Conservation (phyloP, 495 filamentous ascomycete genomes). For the Aspergillus campestris region DNA sequence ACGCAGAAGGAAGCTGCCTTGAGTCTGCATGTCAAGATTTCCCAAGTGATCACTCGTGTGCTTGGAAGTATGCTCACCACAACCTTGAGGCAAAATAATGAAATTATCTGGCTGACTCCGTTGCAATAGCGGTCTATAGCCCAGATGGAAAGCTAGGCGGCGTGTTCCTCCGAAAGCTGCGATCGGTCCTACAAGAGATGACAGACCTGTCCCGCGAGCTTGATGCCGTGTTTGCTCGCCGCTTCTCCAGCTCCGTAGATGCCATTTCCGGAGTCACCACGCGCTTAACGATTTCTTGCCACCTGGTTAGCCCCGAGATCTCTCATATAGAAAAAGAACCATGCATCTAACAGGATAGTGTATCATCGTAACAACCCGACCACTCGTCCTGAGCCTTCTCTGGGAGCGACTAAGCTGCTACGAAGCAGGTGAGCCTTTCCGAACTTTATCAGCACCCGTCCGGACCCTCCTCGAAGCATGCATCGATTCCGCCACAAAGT, state of each 20-base stretch:
- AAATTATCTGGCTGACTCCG: neutral
- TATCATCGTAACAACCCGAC: conserved; percentile 25
- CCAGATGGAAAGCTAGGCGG: conserved; percentile 21
- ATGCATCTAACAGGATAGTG: conserved; percentile 9
- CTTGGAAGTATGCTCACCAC: conserved; percentile 10
- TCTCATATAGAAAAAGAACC: neutral
- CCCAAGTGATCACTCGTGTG: conserved; percentile 19
- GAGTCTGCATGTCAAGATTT: conserved; percentile 22
- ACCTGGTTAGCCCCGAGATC: conserved; percentile 12
- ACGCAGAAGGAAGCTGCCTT: conserved; percentile 17
- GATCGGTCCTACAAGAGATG: conserved; percentile 18
- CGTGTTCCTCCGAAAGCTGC: conserved; percentile 19
- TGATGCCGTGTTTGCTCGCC: conserved; percentile 20
- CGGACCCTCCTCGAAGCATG: conserved; percentile 20
- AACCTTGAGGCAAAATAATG: no score
- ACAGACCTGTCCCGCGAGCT: conserved; percentile 19
- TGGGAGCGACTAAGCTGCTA: conserved; percentile 18
- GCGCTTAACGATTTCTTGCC: conserved; percentile 22
- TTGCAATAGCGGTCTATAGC: conserved; percentile 20
- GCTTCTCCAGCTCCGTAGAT: conserved; percentile 16
- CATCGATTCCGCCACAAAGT: conserved; percentile 20
- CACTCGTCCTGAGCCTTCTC: conserved; percentile 20
- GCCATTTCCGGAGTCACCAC: conserved; percentile 23
- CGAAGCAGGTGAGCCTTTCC: conserved; percentile 8
- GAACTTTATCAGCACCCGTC: conserved; percentile 13